Evolutionary conservation across 177 flowering plant genomes (phyloP), one percentile per base, ranked within the genome.

Genomic region (Vitis hybrid): DNA sequence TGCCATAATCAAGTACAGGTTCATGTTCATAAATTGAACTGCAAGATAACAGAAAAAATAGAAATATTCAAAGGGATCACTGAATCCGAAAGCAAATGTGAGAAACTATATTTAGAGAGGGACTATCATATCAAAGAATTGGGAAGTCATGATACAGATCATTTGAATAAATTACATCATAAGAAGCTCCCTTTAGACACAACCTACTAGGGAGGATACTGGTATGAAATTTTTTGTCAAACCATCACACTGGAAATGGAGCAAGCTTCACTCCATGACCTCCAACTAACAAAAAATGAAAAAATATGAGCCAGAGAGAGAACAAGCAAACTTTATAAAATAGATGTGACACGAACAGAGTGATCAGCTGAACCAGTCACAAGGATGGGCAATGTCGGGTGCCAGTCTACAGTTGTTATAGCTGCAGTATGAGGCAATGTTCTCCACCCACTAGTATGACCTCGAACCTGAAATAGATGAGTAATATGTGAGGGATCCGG

Each of bases 361-460:
- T 94, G 80, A 76, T 94, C 98, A 50, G 91, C 92, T 3, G 98
- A 94, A 15, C 98, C 97, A 19, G 97, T 94, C 74, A 94, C 74
- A 80, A 81, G 90, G 69, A 90, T 79, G 19, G 98, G 97, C 68
- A 87, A 78, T 11, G 97, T 88, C 33, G 98, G 98, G 80, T 94
- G 98, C 98, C 98, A 92, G 70, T 92, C 97, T 8, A 94, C 97
- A 3, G 98, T 90, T 6, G 93, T 89, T 78, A 94, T 80, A n/a
- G 90, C 84, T 60, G 88, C 92, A 74, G 74, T 81, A 45, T 92
- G 97, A 7, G 97, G 85, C 61, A 92, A 92, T 22, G 91, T 89
- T 82, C 83, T 90, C 71, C 80, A 65, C 11, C 94, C 95, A 64
- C 74, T 77, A 63, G 63, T 60, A 63, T 75, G 70, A 64, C 89